These are phyloP conservation scores for Microcos paniculata DNA, from an alignment of 345 rosid species.

Conservation along the genomic window DNA sequence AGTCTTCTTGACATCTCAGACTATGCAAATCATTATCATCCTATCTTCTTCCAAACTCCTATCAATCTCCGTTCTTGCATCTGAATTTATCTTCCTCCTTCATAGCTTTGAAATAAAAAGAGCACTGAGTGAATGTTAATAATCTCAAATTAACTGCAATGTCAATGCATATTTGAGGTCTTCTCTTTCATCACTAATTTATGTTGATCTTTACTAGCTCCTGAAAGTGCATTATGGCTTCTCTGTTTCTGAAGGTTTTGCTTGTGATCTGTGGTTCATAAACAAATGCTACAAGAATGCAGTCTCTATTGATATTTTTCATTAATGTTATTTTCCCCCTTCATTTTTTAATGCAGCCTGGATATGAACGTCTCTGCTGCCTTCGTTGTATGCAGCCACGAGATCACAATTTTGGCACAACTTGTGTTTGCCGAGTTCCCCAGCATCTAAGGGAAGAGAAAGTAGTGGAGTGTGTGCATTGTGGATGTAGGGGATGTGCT, in stretches of 20 bases:
- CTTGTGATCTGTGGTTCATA: not conserved
- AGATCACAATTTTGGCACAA: slow-evolving; percentile 83
- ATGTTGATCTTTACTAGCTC: not conserved
- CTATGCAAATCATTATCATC: not conserved
- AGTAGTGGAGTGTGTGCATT: slow-evolving; percentile 78
- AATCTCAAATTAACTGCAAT: not conserved
- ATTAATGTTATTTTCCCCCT: not conserved
- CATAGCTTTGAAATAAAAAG: not conserved
- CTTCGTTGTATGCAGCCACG: slow-evolving; percentile 80
- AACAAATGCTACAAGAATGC: not conserved
- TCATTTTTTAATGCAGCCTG: slow-evolving; percentile 50
- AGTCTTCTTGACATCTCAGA: not conserved
- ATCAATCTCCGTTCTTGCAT: not conserved
- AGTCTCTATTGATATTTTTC: not conserved
- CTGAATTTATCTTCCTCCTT: not conserved
- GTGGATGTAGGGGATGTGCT: slow-evolving; percentile 82
- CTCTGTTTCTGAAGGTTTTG: not conserved
- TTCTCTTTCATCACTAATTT: not conserved
- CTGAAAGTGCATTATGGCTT: not conserved
- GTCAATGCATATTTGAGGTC: not conserved
- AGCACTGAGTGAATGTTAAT: not conserved
- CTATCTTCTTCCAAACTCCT: not conserved
- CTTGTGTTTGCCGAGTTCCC: slow-evolving; percentile 82
- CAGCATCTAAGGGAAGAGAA: slow-evolving; percentile 82
- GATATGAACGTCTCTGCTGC: slow-evolving; percentile 85